Evolutionary conservation across 176 grass and related monocot genomes (phyloP).

Genomic region (Paspalum notatum): DNA sequence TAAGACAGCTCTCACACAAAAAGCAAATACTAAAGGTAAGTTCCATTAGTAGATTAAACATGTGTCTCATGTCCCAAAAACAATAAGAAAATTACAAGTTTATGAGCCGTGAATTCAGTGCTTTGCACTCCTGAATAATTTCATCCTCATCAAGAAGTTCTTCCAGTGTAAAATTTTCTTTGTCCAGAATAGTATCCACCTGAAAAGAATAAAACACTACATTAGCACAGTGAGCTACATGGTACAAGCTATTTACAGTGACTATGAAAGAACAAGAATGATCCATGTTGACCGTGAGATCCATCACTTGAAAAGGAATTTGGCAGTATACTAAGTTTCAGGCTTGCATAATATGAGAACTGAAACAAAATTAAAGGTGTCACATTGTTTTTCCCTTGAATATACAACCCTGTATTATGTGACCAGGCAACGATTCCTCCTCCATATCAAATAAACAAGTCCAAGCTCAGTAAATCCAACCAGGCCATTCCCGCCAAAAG

Average conservation of each 20-base stretch:
- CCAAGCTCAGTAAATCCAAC: neutral
- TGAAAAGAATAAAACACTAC: constrained; percentile 47
- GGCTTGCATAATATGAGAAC: neutral
- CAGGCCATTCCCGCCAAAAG: neutral
- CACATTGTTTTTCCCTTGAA: neutral
- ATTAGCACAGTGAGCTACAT: constrained; percentile 22
- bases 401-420: neutral
- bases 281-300: neutral
- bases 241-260: constrained; percentile 11
- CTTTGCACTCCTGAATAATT: constrained; percentile 99
- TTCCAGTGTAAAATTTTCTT: constrained; percentile 96
- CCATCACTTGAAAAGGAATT: neutral
- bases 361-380: neutral
- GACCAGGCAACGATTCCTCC: neutral
- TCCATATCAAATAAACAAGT: neutral
- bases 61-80: constrained; percentile 11
- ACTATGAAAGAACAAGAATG: neutral
- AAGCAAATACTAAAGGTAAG: constrained; percentile 15
- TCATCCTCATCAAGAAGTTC: constrained; percentile 99
- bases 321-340: neutral
- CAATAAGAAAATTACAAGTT: constrained; percentile 78
- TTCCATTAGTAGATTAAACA: constrained; percentile 11
- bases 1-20: neutral
- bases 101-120: constrained; percentile 87
- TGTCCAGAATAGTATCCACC: constrained; percentile 99